Evolutionary conservation across 1,284 basidiomycete genomes (phyloP), one percentile per base, ranked within the genome.

Genomic region (Lentinula novae-zelandiae): DNA sequence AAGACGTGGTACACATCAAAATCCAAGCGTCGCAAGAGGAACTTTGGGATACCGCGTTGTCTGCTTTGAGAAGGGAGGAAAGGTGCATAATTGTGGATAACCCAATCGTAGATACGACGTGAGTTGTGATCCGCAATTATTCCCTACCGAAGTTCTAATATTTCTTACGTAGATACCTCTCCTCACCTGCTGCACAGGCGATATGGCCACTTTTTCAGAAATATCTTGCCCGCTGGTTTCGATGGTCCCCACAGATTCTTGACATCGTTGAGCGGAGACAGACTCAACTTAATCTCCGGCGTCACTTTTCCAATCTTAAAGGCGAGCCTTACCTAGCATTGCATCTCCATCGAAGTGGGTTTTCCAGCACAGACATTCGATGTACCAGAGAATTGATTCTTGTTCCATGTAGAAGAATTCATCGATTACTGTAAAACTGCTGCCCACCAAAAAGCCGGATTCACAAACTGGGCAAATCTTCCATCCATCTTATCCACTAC

Each of bases 381-480:
- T 52, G n/a, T 20, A 12, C 22, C 1, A 5, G 31, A 52, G 22
- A 33, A 57, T 12, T 7, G 17, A 33, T 55, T 20, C n/a, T 57
- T 34, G 27, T 50, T 36, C 36, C 22, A 44, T 36, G 6, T 46
- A 76, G 75, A 75, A 17, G 78, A 79, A 54, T 79, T 80, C 58
- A 73, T 76, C 64, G 67, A 65, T 12, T 77, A 79, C 60, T 80
- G 78, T 46, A 59, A 69, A 53, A 67, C 60, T 46, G 72, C 79
- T 5, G 70, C 74, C 2, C 62, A 71, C 51, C 63, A 55, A 6
- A 66, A 70, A 22, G 66, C 67, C 15, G 76, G 75, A 5, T 79
- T 79, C 66, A 78, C 76, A 3, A 79, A 78, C 5, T 80, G 78
- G 78, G 75, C 73, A 6, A 78, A 76, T 6, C 73, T 80, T n/a